Evolutionary conservation across 345 rosid genomes (phyloP).

Genomic region (Salix exigua): DNA sequence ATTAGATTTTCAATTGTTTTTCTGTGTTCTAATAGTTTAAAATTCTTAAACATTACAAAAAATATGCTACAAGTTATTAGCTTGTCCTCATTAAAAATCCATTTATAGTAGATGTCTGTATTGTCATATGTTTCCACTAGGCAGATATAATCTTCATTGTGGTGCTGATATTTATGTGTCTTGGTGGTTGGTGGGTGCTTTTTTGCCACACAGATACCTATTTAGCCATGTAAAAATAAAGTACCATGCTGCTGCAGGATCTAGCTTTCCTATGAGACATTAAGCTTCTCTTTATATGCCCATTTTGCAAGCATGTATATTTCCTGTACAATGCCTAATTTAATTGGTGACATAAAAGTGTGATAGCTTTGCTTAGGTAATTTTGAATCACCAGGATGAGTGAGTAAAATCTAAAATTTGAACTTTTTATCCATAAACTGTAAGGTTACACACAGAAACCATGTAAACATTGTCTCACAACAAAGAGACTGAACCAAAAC

Average conservation of each 20-base stretch:
- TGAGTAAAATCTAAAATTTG: too few relatives aligned
- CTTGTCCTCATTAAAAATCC: background rate
- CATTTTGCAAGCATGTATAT: background rate
- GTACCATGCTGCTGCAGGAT: background rate
- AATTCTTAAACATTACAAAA: background rate
- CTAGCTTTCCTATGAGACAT: background rate
- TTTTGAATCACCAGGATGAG: too few relatives aligned
- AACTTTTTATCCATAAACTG: too few relatives aligned
- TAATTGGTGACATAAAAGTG: too few relatives aligned
- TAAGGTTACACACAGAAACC: too few relatives aligned
- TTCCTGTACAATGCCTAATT: background rate
- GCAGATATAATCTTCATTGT: background rate
- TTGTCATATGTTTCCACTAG: background rate
- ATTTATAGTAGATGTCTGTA: background rate
- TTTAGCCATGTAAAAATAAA: background rate
- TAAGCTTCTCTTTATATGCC: background rate
- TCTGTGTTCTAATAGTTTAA: background rate
- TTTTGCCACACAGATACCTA: background rate
- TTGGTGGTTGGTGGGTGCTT: background rate
- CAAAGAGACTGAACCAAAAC: background rate
- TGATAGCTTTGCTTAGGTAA: too few relatives aligned
- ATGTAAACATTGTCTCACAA: background rate
- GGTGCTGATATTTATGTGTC: background rate
- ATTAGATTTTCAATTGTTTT: background rate
- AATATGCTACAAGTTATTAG: background rate